These are phyloP conservation scores for Ramularia collo-cygni DNA, from an alignment of 2,329 filamentous ascomycete genomes.

Conservation along the genomic window DNA sequence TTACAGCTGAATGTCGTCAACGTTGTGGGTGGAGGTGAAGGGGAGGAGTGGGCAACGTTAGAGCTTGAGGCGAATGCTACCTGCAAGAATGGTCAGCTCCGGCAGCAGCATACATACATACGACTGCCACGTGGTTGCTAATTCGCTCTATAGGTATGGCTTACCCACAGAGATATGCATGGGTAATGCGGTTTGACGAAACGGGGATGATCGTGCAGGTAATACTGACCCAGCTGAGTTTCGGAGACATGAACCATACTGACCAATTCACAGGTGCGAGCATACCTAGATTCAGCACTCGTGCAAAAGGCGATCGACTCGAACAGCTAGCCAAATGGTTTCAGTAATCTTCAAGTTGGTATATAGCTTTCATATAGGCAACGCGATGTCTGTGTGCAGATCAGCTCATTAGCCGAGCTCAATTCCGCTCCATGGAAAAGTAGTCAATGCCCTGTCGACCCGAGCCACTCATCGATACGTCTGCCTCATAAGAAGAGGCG, in stretches of 20 bases:
- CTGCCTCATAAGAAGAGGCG: no score
- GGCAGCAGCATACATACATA: neutral
- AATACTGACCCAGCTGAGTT: no score
- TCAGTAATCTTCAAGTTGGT: no score
- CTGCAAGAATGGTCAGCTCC: constrained; percentile 26
- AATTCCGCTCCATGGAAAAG: no score
- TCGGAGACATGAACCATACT: no score
- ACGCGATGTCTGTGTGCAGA: no score
- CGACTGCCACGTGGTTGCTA: neutral
- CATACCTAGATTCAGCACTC: constrained; percentile 24
- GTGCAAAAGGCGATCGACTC: constrained; percentile 21
- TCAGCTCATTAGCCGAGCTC: no score
- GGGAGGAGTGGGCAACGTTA: constrained; percentile 23
- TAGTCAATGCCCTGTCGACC: no score
- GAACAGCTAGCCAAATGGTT: constrained; percentile 8
- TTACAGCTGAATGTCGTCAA: constrained; percentile 23
- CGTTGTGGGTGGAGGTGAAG: constrained; percentile 21
- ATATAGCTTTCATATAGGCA: no score
- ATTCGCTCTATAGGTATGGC: constrained; percentile 20
- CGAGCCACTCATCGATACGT: no score
- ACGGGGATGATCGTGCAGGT: constrained; percentile 23
- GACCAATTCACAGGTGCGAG: constrained; percentile 18
- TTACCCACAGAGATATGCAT: constrained; percentile 25
- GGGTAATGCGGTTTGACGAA: constrained; percentile 24
- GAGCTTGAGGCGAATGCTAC: constrained; percentile 24